Evolutionary conservation across 805 yeast genomes (phyloP), one percentile per base, ranked within the genome.

Genomic region (Wickerhamiella bombiphila): DNA sequence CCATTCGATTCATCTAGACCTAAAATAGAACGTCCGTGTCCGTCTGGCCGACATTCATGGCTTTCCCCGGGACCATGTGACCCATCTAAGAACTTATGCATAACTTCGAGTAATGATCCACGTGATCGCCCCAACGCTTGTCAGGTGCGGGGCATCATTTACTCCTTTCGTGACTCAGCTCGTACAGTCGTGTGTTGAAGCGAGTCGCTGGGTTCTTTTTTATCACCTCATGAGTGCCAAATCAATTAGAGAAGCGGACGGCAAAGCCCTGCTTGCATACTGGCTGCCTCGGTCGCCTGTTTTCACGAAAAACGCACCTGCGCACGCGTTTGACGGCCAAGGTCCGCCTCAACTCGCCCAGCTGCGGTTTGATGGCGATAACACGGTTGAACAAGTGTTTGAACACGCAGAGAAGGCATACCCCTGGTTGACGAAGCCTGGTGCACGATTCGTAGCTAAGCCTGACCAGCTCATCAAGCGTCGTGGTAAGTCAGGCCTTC

Each of bases 401-500:
- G 53, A 46, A 24, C 41, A 38, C 33, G 63, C 62, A 37, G 68
- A 62, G 50, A 32, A 45, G 42, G 49, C 55, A 31, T 63, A 53
- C 57, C 65, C 68, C 15, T 63, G 68, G 66, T 50, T 63, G 35
- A 46, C 46, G 3, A 51, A 48, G 35, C 38, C 52, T 16, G 63
- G 57, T 14, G 60, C 64, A 24, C 52, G 52, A 45, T 61, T 64
- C 38, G 68, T 63, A 25, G 68, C 66, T 37, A 63, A 63, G 55
- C 68, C 68, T 17, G 68, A 63, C 41, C 66, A 62, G 51, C 56
- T 63, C 42, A 63, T 63, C 55, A 63, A 63, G 58, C 60, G 68
- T 38, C 60, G 68, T 30, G 68, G 68, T 28, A 63, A 63, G 55
- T 50, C 63, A 8, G 68, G 68, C 3, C 56, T 63, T 31, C 54